These are phyloP conservation scores for Dissoconium aciculare DNA, from an alignment of 2,329 filamentous ascomycete genomes.

Conservation along the genomic window DNA sequence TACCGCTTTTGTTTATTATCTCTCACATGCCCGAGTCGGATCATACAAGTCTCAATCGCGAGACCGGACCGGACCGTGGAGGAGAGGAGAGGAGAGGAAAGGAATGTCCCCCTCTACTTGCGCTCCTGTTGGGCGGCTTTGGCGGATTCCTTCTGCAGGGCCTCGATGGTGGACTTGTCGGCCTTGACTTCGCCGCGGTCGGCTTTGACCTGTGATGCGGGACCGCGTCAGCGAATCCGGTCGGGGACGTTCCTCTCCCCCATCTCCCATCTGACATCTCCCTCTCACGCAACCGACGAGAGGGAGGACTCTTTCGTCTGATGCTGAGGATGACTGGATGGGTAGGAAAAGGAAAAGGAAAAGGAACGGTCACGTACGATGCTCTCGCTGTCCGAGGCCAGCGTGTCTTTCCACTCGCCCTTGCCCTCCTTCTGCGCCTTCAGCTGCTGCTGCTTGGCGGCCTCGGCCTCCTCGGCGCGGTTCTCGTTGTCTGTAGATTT, in stretches of 20 bases:
- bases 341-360: neutral
- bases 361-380: conserved; percentile 35
- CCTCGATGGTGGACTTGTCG: conserved; percentile 18
- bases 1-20: no score
- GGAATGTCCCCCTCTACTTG: no score
- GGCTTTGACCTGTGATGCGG: conserved; percentile 21
- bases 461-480: conserved; percentile 31
- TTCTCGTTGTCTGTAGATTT: conserved; percentile 29
- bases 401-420: conserved; percentile 60
- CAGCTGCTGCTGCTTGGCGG: conserved; percentile 48
- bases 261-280: neutral
- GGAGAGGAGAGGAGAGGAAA: no score
- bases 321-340: neutral
- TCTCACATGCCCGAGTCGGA: no score
- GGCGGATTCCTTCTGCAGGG: conserved; percentile 24
- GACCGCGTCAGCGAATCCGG: conserved; percentile 2
- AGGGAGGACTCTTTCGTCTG: no score
- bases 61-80: no score
- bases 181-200: conserved; percentile 22
- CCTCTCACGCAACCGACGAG: no score
- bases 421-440: conserved; percentile 41
- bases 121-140: conserved; percentile 20
- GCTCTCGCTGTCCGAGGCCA: conserved; percentile 68
- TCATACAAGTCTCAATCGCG: no score
- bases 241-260: neutral